These are phyloP conservation scores for Penicillium sp. DNA, from an alignment of 2,329 filamentous ascomycete species.

Conservation along the genomic window DNA sequence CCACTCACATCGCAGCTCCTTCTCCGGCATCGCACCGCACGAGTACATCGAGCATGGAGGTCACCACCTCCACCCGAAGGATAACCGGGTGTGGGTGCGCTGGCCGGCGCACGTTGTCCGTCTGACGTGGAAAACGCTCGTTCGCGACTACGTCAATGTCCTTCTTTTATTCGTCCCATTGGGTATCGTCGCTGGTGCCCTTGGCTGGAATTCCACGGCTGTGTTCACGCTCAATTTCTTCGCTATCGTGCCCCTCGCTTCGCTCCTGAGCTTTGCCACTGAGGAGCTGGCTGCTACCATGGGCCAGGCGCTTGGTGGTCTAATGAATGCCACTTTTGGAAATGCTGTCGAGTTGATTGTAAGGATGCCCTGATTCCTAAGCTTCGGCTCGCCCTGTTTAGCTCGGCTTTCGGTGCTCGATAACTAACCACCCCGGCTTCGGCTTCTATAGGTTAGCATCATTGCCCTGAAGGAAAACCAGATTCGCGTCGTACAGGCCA, in stretches of 20 bases:
- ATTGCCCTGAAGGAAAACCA: constrained; percentile 80
- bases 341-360: constrained; percentile 65
- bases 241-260: constrained; percentile 60
- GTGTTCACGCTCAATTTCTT: constrained; percentile 62
- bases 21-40: constrained; percentile 18
- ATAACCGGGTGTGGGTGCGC: constrained; percentile 37
- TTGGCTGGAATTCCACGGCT: constrained; percentile 54
- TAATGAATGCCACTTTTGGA: constrained; percentile 64
- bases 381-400: neutral
- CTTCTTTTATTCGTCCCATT: constrained; percentile 62
- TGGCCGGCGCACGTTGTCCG: constrained; percentile 40
- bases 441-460: constrained; percentile 68
- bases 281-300: constrained; percentile 60
- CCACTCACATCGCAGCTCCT: constrained; percentile 16
- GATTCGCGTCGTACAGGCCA: constrained; percentile 94
- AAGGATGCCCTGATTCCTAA: constrained; percentile 57
- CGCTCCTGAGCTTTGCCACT: constrained; percentile 61
- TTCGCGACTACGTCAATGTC: constrained; percentile 55
- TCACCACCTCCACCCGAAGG: constrained; percentile 34
- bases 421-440: neutral
- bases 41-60: constrained; percentile 15
- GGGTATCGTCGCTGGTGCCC: constrained; percentile 60
- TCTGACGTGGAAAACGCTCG: constrained; percentile 45
- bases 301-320: constrained; percentile 58
- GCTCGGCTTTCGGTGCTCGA: neutral